Base-by-base conservation (phyloP, 495 filamentous ascomycete species). In the Neurospora sp. region DNA sequence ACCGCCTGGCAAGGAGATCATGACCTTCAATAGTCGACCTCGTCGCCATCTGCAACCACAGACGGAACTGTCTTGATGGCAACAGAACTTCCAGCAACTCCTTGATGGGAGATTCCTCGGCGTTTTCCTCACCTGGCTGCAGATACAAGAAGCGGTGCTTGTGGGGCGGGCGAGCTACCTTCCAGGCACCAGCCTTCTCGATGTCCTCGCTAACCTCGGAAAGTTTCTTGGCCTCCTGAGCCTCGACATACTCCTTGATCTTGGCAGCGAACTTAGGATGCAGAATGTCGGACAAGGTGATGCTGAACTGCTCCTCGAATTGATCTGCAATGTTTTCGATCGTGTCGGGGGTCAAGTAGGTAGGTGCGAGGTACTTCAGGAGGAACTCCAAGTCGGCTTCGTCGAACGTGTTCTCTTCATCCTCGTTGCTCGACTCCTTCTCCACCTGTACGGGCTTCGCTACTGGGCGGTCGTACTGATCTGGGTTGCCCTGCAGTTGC, bases 81-180 rank as follows among this genome's bases (percentile, higher is more conserved):
- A 98, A 84, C 28, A 98, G 85, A 15, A 91, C 86, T 70, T 94
- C 88, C 24, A 97, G 77, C 17, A 98, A 83, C 77, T 93, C 92
- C 71, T 90, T 88, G 69, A 96, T 84, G 0, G 94, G 93, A n/a
- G 82, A 81, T 9, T 83, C 77, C 1, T 84, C 79, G 5, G 78
- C 70, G 8, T 76, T 42, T 24, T 73, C 38, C 21, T 62, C 72
- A 9, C 77, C 75, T n/a, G 77, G 78, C 72, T 94, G 89, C 48
- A 92, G 88, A 82, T 93, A 99, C 13, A 96, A 83, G 82, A 91
- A 99, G 5, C 94, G 93, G 77, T 97, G 94, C 82, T 98, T 99
- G 83, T 98, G 94, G 3, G 96, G 96, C 39, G 96, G 96, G 17
- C 89, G 86, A 28, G 96, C 92, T 17, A 96, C 90, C 48, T 87